Evolutionary conservation across 2,329 filamentous ascomycete genomes (phyloP).

Genomic region (Aureobasidium lini): DNA sequence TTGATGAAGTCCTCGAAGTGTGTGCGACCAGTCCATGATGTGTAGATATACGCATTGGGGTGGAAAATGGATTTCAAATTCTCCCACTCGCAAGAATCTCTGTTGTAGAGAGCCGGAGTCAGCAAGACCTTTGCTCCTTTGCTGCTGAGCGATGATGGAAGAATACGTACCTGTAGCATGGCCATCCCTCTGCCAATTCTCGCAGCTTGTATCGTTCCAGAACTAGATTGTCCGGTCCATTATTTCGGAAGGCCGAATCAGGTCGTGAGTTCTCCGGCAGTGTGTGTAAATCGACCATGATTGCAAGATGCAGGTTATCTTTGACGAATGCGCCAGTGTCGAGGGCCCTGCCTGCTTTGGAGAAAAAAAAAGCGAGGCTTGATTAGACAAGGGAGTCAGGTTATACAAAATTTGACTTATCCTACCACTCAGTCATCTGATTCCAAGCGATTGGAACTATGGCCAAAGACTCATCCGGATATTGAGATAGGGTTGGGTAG

Average conservation of each 20-base stretch:
- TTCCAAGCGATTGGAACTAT: too few species aligned
- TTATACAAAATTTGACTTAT: too few species aligned
- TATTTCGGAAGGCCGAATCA: conserved; percentile 37
- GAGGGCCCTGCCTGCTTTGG: too few species aligned
- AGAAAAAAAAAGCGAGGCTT: too few species aligned
- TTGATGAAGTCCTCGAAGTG: conserved; percentile 35
- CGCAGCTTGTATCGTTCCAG: conserved; percentile 41
- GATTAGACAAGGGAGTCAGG: too few species aligned
- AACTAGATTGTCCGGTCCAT: conserved; percentile 38
- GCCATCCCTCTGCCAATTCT: conserved; percentile 45
- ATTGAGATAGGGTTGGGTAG: too few species aligned
- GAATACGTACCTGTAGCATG: conserved; percentile 34
- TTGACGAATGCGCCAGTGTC: neutral
- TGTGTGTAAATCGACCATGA: conserved; percentile 14
- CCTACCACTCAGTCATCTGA: too few species aligned
- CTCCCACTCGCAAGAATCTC: conserved; percentile 46
- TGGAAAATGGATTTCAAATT: conserved; percentile 46
- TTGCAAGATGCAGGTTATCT: neutral
- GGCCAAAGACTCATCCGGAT: too few species aligned
- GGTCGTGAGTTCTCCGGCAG: conserved; percentile 13
- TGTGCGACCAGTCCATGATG: conserved; percentile 43
- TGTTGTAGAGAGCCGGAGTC: neutral
- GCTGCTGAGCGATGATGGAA: too few species aligned
- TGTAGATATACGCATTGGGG: conserved; percentile 42
- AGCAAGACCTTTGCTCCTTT: conserved; percentile 14